Base-by-base conservation (phyloP, 2,329 filamentous ascomycete genomes). In the Fusarium sp. region DNA sequence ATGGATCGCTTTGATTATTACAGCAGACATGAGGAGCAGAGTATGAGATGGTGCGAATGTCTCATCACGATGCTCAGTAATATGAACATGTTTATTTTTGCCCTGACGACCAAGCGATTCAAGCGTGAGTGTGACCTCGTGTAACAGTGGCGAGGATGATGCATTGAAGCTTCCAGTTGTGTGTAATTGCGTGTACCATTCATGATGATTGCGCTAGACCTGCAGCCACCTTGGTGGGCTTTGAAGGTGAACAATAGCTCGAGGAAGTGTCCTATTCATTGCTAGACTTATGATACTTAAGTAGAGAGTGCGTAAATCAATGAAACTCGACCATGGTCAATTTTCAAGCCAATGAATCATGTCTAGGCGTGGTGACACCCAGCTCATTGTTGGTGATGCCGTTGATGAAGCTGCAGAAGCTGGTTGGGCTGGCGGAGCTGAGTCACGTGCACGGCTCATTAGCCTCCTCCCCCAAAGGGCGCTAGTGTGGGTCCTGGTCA, bases 401-500 rank as follows among this genome's bases (percentile, higher is more conserved):
- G 45, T 50, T 50, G 45, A 6, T 10, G 43, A 29, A 52, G 48
- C 63, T 37, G 13, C 13, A 56, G 61, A 48, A 35, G 45, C 50
- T 73, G 56, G 48, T 33, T 58, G 37, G 9, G 39, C 56, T 33
- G 33, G 43, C 31, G 61, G 62, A 68, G 72, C 45, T 18, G 43
- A 56, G 66, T 83, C 82, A 82, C 82, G 82, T 84, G 82, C 65
- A 20, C 1, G 2, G 35, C 72, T 74, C 74, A 77, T 78, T 79
- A 79, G 76, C 75, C 77, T 80, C 80, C 76, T 72, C 73, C 52
- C 76, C 67, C 18, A 72, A 79, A 76, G 64, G 67, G 77, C 65
- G 67, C 74, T 80, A 81, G 78, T 76, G 78, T 75, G 75, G 77
- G 76, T 67, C 69, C 75, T 61, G 71, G 70, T 73, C 71, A 74